Evolutionary conservation across 129 eudicot genomes (phyloP).

Genomic region (Flaveria trinervia): DNA sequence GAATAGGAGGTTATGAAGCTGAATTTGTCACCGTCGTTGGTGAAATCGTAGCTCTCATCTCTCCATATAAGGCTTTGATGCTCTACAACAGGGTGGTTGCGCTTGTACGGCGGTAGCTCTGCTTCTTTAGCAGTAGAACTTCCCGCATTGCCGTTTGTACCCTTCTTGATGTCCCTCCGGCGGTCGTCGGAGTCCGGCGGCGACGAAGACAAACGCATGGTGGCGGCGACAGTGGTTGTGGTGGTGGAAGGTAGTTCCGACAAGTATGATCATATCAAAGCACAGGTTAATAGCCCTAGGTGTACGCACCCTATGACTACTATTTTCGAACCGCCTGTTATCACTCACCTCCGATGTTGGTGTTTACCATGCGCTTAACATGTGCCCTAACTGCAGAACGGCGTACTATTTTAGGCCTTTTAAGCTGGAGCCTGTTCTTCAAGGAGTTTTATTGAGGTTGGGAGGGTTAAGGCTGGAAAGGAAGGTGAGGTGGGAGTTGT

Average conservation of each 20-base stretch:
- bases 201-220: too few species aligned
- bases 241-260: conserved; percentile 90
- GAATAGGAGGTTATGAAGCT: too few species aligned
- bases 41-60: too few species aligned
- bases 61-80: too few species aligned
- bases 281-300: conserved; percentile 86
- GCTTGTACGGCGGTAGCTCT: too few species aligned
- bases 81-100: too few species aligned
- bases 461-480: conserved; percentile 55
- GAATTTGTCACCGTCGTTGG: too few species aligned
- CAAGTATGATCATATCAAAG: conserved; percentile 67
- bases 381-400: conserved; percentile 73
- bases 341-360: conserved; percentile 71
- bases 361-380: conserved; percentile 71
- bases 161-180: too few species aligned
- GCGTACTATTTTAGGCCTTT: conserved; percentile 85
- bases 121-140: too few species aligned
- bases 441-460: conserved; percentile 82
- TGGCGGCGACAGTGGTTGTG: too few species aligned
- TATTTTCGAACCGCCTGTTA: conserved; percentile 80
- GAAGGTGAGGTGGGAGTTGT: conserved; percentile 25
- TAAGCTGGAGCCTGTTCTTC: conserved; percentile 75
- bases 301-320: conserved; percentile 64
- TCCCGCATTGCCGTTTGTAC: too few species aligned
- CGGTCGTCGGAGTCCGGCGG: too few species aligned